phyloP scores from a whole-genome alignment of 148 eudicot genomes.

The Diospyros lotus region DNA sequence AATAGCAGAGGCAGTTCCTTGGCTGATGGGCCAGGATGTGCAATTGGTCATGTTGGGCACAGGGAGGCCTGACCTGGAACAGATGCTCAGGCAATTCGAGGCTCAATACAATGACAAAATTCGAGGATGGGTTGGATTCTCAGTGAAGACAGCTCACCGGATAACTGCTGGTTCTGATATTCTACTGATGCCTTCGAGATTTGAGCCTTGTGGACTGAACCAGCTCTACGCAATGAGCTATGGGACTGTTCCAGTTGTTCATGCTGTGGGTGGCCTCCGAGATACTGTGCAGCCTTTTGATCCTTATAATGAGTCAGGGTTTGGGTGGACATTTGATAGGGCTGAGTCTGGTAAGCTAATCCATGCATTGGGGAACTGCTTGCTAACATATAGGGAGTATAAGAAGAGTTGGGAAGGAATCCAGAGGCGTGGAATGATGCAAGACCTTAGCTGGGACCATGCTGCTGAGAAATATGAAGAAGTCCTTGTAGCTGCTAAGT shows the following conservation, averaged over 20 bases:
- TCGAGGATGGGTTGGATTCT: conserved; percentile 93
- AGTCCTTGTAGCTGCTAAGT: conserved; percentile 14
- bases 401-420: conserved; percentile 12
- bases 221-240: conserved; percentile 93
- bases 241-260: conserved; percentile 94
- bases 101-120: conserved; percentile 45
- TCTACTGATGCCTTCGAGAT: conserved; percentile 91
- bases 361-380: conserved; percentile 69
- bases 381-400: conserved; percentile 26
- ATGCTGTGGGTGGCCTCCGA: conserved; percentile 91
- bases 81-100: conserved; percentile 75
- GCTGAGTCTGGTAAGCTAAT: conserved; percentile 1
- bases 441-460: conserved; percentile 9
- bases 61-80: conserved; percentile 77
- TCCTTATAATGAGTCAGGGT: conserved; percentile 51
- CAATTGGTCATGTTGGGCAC: conserved; percentile 91
- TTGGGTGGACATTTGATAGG: conserved; percentile 6
- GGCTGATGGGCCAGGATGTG: conserved; percentile 81
- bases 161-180: conserved; percentile 96
- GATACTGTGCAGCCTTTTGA: conserved; percentile 88
- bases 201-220: conserved; percentile 96
- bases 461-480: conserved; percentile 20
- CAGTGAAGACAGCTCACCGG: conserved; percentile 80
- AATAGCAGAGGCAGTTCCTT: conserved; percentile 85
- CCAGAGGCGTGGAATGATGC: conserved; percentile 7